Evolutionary conservation across 2,329 filamentous ascomycete species (phyloP).

Genomic region (Alternaria sp.): DNA sequence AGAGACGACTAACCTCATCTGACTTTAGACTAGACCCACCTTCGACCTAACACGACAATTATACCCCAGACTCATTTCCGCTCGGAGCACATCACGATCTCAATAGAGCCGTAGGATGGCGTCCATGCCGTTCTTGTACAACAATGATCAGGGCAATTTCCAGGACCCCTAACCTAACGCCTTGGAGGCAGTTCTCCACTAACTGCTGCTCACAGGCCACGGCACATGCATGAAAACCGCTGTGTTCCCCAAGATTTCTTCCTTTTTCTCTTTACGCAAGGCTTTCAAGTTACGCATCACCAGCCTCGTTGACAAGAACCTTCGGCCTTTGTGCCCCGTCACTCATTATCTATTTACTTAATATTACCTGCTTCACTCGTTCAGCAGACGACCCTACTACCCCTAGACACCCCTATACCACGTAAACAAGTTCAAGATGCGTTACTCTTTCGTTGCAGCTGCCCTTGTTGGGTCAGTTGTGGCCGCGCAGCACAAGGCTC

Average conservation of each 20-base stretch:
- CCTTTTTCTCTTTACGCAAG: conserved; percentile 40
- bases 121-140: conserved; percentile 38
- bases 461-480: conserved; percentile 63
- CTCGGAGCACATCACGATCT: conserved; percentile 36
- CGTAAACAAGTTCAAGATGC: conserved; percentile 69
- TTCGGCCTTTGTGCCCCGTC: conserved; percentile 49
- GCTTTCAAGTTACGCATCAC: conserved; percentile 43
- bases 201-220: conserved; percentile 26
- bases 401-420: conserved; percentile 33
- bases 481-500: conserved; percentile 71
- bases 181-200: conserved; percentile 24
- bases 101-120: conserved; percentile 30
- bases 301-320: conserved; percentile 45
- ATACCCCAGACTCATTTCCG: conserved; percentile 47
- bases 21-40: conserved; percentile 1
- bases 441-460: conserved; percentile 73
- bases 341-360: conserved; percentile 44
- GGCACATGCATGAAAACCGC: conserved; percentile 43
- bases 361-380: conserved; percentile 79
- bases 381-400: conserved; percentile 75
- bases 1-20: conserved; percentile 9
- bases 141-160: conserved; percentile 38
- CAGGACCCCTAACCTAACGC: conserved; percentile 45
- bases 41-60: conserved; percentile 15
- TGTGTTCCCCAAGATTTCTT: conserved; percentile 32